Base-by-base conservation (phyloP, 2,329 filamentous ascomycete genomes). In the Thelonectria blattea region DNA sequence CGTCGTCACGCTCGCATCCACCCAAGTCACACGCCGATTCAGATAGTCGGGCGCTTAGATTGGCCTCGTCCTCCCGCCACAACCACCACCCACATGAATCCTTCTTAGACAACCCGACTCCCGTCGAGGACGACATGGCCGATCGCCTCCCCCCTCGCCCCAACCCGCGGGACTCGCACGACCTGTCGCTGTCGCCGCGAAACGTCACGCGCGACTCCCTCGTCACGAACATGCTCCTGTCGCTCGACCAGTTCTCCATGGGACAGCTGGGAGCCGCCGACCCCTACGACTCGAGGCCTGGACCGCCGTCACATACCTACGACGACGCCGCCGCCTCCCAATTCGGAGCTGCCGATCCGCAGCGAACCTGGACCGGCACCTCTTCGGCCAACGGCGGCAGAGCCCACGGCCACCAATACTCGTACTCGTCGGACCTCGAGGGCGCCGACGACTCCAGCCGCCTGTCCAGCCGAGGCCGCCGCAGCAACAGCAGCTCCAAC, bases 201-300 rank as follows among this genome's bases (percentile, higher is more conserved):
- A 87, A 91, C 73, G 87, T 91, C 64, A 92, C 91, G 42, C 88
- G 94, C 68, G 92, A 96, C 73, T 97, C 93, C 37, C 88, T 99
- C 67, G 92, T 99, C 61, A 91, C 95, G 76, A 96, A 97, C 76
- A 95, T 99, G 90, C 87, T 98, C 62, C 83, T 95, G 66, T 97
- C 93, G 42, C 88, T 99, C 65, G 94, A 97, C 77, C 91, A 94
- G 75, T 88, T 94, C 72, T 89, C 86, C 42, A 82, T 85, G 68
- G 81, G 76, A 46, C 80, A 84, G 67, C 46, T 65, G 62, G 61
- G 66, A n/a, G n/a, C n/a, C 46, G 68, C 70, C 57, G 71, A 67
- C 48, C 4, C 27, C 5, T 71, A 66, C 65, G 65, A 15, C 11
- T 37, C 34, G 12, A 15, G 63, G 41, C 56, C 65, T 59, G 68